Evolutionary conservation across 768 basidiomycete species (phyloP), one percentile per base, ranked within the genome.

Genomic region (Termitomyces sp.): DNA sequence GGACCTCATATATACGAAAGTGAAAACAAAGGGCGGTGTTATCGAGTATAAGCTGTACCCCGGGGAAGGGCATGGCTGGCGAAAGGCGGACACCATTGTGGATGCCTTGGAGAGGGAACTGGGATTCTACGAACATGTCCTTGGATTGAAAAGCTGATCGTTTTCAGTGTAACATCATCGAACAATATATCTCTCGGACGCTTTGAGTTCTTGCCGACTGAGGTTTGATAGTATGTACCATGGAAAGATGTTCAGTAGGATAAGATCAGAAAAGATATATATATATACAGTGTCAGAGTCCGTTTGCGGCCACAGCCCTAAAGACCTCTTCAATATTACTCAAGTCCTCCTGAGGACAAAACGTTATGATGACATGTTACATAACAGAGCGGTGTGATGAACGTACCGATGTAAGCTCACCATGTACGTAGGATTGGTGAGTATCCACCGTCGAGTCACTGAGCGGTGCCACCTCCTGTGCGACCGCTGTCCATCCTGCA

Each of bases 41-140:
- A 81, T 85, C 22, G 81, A 87, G 63, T 83, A 85, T 60, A 75
- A 83, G 59, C 61, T 82, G 0, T 87, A 86, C 66, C 71, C 78
- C 15, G 86, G 85, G 20, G 86, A 88, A 69, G 85, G 85, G 2
- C 85, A 87, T 66, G 85, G 86, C 0, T 86, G 81, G 78, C 72
- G 82, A 48, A 78, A 77, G 59, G 80, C 76, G 26, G 75, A 80
- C 54, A 85, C 75, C 50, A 82, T 85, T 61, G 76, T 77, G 54
- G 74, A 77, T 46, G 77, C 84, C 10, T 63, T 83, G 31, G 79
- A 82, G 63, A 68, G 72, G 48, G 85, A 87, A 68, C 57, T 84
- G 10, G 68, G 57, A 1, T 86, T 83, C 61, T 87, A 86, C 62
- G 72, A 80, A 57, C 67, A 74, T n/a, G 75, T 84, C 44, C 62